Conservation (phyloP, 2,329 filamentous ascomycete genomes). For the Fulvia fulva region DNA sequence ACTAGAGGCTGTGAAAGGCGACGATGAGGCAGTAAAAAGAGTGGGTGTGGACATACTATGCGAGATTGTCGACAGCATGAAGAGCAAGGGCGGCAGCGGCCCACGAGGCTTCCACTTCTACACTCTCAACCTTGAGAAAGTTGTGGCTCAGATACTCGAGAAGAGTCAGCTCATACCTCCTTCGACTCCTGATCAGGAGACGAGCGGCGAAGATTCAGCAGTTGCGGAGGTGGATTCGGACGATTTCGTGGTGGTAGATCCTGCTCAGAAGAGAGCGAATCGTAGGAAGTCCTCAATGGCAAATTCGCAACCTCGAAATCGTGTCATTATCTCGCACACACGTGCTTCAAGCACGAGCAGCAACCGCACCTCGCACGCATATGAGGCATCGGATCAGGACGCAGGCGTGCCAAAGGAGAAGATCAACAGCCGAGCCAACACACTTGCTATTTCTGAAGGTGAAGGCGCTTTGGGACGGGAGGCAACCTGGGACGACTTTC, state of each 20-base stretch:
- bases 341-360: slow-evolving; percentile 53
- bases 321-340: slow-evolving; percentile 67
- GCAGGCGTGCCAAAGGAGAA: slow-evolving; percentile 69
- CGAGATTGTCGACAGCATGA: slow-evolving; percentile 78
- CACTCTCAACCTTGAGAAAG: slow-evolving; percentile 93
- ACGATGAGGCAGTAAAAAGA: slow-evolving; percentile 76
- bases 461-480: slow-evolving; percentile 85
- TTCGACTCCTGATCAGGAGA: slow-evolving; percentile 31
- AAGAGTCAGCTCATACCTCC: slow-evolving; percentile 75
- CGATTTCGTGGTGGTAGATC: slow-evolving; percentile 42
- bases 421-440: slow-evolving; percentile 72
- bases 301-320: slow-evolving; percentile 81
- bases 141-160: slow-evolving; percentile 89
- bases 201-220: slow-evolving; percentile 33
- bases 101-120: slow-evolving; percentile 93
- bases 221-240: slow-evolving; percentile 30
- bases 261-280: slow-evolving; percentile 42
- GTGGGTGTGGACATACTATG: slow-evolving; percentile 77
- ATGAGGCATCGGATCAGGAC: slow-evolving; percentile 70
- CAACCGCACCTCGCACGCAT: slow-evolving; percentile 44
- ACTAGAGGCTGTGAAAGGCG: slow-evolving; percentile 68
- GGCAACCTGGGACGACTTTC: slow-evolving; percentile 98
- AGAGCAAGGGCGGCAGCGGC: slow-evolving; percentile 54
- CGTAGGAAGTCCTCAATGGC: slow-evolving; percentile 69
- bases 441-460: slow-evolving; percentile 89